Conservation (phyloP, 176 grass and related monocot species). For the Poa annua region DNA sequence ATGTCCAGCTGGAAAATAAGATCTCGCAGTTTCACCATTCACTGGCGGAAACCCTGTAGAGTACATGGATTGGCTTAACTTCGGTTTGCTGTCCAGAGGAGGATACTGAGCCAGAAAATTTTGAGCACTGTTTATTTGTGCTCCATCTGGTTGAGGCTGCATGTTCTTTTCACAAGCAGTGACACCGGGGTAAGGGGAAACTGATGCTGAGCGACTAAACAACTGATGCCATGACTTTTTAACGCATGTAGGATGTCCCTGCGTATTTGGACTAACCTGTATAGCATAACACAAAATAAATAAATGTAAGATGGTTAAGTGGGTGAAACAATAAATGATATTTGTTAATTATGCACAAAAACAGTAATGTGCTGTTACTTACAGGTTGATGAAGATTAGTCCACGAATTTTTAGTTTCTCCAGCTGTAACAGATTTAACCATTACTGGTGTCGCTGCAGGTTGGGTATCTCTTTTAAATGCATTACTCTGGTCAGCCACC, state of each 20-base stretch:
- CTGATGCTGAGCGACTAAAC: constrained; percentile 69
- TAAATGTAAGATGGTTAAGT: constrained; percentile 33
- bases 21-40: constrained; percentile 35
- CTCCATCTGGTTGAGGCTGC: constrained; percentile 44
- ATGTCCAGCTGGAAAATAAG: constrained; percentile 59
- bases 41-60: constrained; percentile 52
- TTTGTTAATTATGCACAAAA: constrained; percentile 31
- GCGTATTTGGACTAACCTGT: constrained; percentile 71
- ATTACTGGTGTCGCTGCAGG: constrained; percentile 40
- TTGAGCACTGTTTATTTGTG: constrained; percentile 57
- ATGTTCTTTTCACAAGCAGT: constrained; percentile 41
- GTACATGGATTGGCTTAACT: constrained; percentile 46
- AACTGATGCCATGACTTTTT: constrained; percentile 93
- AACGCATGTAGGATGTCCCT: constrained; percentile 51
- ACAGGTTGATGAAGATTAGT: constrained; percentile 62
- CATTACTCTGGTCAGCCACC: constrained; percentile 58
- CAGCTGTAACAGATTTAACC: constrained; percentile 50
- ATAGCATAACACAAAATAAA: constrained; percentile 44
- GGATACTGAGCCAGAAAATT: constrained; percentile 51
- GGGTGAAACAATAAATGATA: constrained; percentile 22
- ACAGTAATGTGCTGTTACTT: constrained; percentile 50
- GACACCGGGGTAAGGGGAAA: constrained; percentile 62
- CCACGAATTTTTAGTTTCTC: constrained; percentile 57
- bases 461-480: constrained; percentile 64
- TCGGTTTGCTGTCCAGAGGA: constrained; percentile 53